A percentile compares a stretch with the other conserved stretches of the same genome.
Evolutionary conservation across 441 rosid species (phyloP).

Genomic region (Corymbia citriodora): DNA sequence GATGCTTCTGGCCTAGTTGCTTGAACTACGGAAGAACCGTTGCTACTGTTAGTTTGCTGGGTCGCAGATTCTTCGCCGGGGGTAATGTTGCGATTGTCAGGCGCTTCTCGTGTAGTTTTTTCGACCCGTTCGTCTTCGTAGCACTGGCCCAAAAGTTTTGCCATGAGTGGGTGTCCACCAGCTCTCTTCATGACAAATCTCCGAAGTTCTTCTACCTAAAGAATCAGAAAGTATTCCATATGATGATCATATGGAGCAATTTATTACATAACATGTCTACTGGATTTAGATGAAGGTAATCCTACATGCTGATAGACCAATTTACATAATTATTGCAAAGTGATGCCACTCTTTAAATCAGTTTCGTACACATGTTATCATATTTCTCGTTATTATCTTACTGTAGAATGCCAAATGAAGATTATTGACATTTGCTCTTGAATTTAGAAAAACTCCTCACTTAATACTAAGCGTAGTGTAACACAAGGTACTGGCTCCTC

Average conservation of each 20-base stretch:
- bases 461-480: background rate
- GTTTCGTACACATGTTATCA: too few species aligned
- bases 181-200: background rate
- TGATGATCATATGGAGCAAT: background rate
- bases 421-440: too few species aligned
- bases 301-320: background rate
- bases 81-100: too few species aligned
- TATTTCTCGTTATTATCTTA: too few species aligned
- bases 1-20: accelerated
- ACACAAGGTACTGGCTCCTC: background rate
- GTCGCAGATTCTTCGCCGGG: background rate
- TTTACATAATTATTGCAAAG: background rate
- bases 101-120: too few species aligned
- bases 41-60: background rate
- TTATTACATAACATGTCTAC: background rate
- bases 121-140: too few species aligned
- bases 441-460: background rate
- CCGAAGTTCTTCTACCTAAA: background rate
- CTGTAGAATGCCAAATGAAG: background rate
- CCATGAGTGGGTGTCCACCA: background rate
- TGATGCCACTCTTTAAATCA: background rate
- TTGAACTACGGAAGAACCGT: too few species aligned
- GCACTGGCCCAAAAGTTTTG: background rate
- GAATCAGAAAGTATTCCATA: background rate
- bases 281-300: background rate